A percentile compares a stretch with the other conserved stretches of the same genome.
These are phyloP conservation scores for Thielaviopsis musarum DNA, from an alignment of 2,329 filamentous ascomycete genomes.

Conservation along the genomic window DNA sequence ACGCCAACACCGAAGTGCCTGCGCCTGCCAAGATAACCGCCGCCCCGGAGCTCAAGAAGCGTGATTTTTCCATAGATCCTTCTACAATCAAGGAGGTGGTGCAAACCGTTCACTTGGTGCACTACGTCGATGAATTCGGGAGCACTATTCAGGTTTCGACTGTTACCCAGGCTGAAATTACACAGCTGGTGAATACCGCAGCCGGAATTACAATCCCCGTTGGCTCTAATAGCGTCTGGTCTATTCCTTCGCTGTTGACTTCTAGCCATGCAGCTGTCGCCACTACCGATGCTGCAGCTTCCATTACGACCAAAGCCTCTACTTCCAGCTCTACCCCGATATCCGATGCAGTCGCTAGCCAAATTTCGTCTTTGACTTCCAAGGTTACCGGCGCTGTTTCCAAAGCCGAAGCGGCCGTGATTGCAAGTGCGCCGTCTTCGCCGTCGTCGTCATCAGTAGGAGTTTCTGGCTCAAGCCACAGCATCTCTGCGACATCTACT, in stretches of 20 bases:
- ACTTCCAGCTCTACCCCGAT: conserved; percentile 17
- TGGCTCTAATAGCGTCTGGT: conserved; percentile 4
- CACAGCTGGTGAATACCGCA: conserved; percentile 21
- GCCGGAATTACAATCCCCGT: conserved; percentile 22
- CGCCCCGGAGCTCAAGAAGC: conserved; percentile 4
- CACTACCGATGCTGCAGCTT: not conserved
- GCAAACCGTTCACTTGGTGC: conserved; percentile 37
- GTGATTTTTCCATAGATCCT: not conserved
- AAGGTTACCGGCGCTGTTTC: not conserved
- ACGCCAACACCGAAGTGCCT: not conserved
- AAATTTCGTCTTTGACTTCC: not conserved
- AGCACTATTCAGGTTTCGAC: conserved; percentile 29
- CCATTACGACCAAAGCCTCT: conserved; percentile 4
- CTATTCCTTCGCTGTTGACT: not conserved
- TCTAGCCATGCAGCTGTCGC: not conserved
- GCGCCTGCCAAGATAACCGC: not conserved
- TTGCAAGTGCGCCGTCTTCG: too few relatives aligned
- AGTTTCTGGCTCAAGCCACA: too few relatives aligned
- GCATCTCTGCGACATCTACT: not conserved
- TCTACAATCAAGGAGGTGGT: conserved; percentile 26
- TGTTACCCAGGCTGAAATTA: conserved; percentile 22
- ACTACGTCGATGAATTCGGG: conserved; percentile 33
- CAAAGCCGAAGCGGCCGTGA: not conserved
- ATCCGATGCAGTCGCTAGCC: conserved; percentile 7
- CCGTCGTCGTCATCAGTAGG: too few relatives aligned